Evolutionary conservation across 352 stramenopile species (phyloP), one percentile per base, ranked within the genome.

Genomic region (Phytophthora cactorum): DNA sequence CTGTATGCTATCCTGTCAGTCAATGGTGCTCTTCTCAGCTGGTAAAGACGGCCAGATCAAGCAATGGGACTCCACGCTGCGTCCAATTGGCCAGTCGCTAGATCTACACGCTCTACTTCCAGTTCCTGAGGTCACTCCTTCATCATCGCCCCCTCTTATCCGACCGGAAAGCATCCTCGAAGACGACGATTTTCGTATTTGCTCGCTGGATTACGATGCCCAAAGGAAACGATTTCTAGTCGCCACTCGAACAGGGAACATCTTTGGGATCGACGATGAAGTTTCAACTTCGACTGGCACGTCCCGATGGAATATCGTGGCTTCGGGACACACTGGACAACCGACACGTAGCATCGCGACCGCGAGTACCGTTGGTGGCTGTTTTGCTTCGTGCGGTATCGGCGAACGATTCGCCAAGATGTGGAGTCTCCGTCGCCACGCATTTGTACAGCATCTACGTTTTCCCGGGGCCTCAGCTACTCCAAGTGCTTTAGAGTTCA

Each of bases 21-120:
- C 84, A 0, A 91, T 91, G 84, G 70, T 93, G 6, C 63, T 95
- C n/a, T 92, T 93, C 59, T 90, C 88, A 0, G 78, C 81, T 9
- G 83, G 83, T 0, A 93, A 92, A 55, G 86, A 93, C 50, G 88
- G 86, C 0, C 74, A 88, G 10, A 72, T 93, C 34, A 88, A 88
- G 61, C 86, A 93, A 77, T 96, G 86, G 86, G 86, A 96, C 59
- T 89, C 83, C 27, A 93, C 85, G 0, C 66, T 93, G 8, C 74
- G 74, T 9, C 76, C 87, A 0, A 91, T 95, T n/a, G 87, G 87
- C 11, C 79, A 90, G 34, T 52, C 79, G 1, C 66, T 92, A 5
- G 85, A 93, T 56, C 50, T 95, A 3, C 84, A 91, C 51, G 49
- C 74, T 22, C 3, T 70, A 25, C 8, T 81, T 22, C 22, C 22